Evolutionary conservation across 129 eudicot genomes (phyloP).

Genomic region (Silybum marianum): DNA sequence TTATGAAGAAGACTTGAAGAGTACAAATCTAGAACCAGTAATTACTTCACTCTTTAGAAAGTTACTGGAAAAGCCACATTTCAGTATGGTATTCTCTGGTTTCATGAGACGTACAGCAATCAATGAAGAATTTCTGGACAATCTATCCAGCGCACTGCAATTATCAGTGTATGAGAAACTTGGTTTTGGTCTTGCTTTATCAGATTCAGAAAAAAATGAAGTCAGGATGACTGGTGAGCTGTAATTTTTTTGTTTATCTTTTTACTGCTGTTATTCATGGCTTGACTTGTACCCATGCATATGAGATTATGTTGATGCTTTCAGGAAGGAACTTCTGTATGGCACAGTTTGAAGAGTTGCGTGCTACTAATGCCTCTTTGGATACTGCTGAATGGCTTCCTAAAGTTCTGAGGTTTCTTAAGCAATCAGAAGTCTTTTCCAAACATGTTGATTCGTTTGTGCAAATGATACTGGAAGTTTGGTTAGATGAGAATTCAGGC

Average conservation of each 20-base stretch:
- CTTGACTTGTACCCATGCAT: neutral
- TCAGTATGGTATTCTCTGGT: slow-evolving; percentile 47
- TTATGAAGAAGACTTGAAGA: slow-evolving; percentile 43
- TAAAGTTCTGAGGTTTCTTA: slow-evolving; percentile 51
- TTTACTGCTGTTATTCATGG: neutral
- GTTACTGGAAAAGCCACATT: slow-evolving; percentile 58
- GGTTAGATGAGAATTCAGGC: slow-evolving; percentile 37
- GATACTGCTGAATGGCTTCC: slow-evolving; percentile 52
- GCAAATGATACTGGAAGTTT: slow-evolving; percentile 50
- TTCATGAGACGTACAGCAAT: slow-evolving; percentile 41
- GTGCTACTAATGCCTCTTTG: slow-evolving; percentile 28
- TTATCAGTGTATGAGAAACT: slow-evolving; percentile 58
- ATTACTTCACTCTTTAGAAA: slow-evolving; percentile 43
- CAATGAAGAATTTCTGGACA: slow-evolving; percentile 47
- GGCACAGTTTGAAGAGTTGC: slow-evolving; percentile 49
- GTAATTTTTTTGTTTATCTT: neutral
- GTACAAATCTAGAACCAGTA: slow-evolving; percentile 39
- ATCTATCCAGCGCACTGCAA: slow-evolving; percentile 48
- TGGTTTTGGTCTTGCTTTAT: slow-evolving; percentile 61
- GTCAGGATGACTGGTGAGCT: slow-evolving; percentile 53
- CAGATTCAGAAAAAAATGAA: slow-evolving; percentile 52
- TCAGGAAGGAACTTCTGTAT: slow-evolving; percentile 71
- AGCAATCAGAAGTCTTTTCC: slow-evolving; percentile 58
- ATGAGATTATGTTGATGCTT: slow-evolving; percentile 19
- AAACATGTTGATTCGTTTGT: slow-evolving; percentile 65